These are phyloP conservation scores for Podaxis sp. DNA, from an alignment of 768 basidiomycete species.

Conservation along the genomic window DNA sequence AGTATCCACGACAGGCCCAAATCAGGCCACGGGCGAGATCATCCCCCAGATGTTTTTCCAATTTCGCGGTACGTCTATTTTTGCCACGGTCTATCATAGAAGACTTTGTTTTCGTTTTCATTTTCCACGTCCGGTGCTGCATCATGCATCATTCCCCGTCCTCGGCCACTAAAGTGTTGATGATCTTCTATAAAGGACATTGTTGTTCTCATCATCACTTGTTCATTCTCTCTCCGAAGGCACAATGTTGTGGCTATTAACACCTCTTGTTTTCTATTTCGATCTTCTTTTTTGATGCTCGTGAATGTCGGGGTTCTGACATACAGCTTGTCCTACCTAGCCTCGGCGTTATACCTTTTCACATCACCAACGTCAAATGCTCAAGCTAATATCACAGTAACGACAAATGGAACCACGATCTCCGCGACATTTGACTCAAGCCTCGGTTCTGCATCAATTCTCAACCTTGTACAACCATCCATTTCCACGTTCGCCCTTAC, in stretches of 20 bases:
- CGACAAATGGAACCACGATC: constrained; percentile 32
- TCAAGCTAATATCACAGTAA: constrained; percentile 49
- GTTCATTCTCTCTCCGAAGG: too few relatives aligned
- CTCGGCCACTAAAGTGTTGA: neutral
- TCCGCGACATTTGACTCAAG: constrained; percentile 40
- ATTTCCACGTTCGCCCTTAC: constrained; percentile 40
- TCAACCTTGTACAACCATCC: constrained; percentile 37
- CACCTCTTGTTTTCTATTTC: neutral
- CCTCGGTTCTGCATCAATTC: constrained; percentile 33
- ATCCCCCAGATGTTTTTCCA: constrained; percentile 58
- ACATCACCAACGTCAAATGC: constrained; percentile 44
- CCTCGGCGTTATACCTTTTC: constrained; percentile 1
- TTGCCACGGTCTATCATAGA: neutral
- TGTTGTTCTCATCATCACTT: neutral
- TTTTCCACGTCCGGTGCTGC: neutral
- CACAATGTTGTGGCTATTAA: neutral
- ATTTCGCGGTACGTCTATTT: constrained; percentile 43
- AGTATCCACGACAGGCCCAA: constrained; percentile 43
- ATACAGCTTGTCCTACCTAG: neutral
- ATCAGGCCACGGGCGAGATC: constrained; percentile 36
- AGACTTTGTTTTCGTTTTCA: neutral
- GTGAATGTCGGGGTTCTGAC: neutral
- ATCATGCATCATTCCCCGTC: neutral
- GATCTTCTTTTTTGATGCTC: neutral
- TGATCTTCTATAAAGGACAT: neutral